Evolutionary conservation across 257 asterid species (phyloP).

Genomic region (Scutellaria minor): DNA sequence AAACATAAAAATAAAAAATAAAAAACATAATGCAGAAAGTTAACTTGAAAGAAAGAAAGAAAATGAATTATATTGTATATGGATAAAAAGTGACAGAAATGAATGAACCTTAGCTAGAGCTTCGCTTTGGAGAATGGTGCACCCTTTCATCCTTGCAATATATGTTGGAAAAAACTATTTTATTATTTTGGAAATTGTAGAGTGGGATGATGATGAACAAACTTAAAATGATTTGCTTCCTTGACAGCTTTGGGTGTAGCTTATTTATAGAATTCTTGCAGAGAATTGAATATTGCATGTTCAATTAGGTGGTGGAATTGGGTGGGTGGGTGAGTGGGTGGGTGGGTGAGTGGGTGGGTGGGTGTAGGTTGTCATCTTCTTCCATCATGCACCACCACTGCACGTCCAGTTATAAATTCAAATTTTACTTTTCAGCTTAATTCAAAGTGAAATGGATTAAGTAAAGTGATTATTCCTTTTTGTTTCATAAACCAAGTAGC

Average conservation of each 20-base stretch:
- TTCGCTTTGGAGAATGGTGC: slow-evolving; percentile 62
- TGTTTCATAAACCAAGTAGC: background rate
- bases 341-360: slow-evolving; percentile 20
- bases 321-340: slow-evolving; percentile 19
- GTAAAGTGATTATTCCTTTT: background rate
- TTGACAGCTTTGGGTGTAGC: slow-evolving; percentile 13
- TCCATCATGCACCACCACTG: background rate
- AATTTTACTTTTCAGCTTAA: background rate
- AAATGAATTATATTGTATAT: background rate
- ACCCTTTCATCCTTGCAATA: slow-evolving; percentile 45
- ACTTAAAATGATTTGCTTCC: slow-evolving; percentile 6
- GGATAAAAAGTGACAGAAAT: background rate
- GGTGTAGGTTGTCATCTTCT: slow-evolving; percentile 13
- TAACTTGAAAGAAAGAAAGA: background rate
- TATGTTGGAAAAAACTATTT: background rate
- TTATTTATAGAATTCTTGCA: slow-evolving; percentile 33
- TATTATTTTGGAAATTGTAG: background rate
- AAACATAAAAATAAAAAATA: background rate
- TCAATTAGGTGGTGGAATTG: slow-evolving; percentile 24
- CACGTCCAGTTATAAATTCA: slow-evolving; percentile 8
- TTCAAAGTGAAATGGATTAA: background rate
- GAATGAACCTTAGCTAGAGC: slow-evolving; percentile 52
- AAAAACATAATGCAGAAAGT: background rate
- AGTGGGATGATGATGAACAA: background rate
- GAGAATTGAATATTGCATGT: slow-evolving; percentile 19